Conservation (phyloP, 2,329 filamentous ascomycete species). For the Arthrobotrys sinensis region DNA sequence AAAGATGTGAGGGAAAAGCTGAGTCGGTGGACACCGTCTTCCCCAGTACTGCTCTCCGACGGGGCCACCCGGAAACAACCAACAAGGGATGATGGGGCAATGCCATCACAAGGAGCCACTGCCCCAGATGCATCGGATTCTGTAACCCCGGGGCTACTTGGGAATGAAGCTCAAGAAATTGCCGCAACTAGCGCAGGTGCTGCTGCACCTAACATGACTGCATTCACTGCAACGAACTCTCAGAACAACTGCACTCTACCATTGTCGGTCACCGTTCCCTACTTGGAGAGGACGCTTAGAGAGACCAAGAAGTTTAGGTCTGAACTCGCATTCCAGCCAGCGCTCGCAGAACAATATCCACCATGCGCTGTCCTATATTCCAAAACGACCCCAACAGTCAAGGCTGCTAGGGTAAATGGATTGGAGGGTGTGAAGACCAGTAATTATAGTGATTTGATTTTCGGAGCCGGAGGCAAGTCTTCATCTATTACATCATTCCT, state of each 20-base stretch:
- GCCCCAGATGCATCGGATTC: slow-evolving; percentile 64
- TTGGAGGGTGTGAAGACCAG: slow-evolving; percentile 83
- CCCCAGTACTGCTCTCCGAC: slow-evolving; percentile 49
- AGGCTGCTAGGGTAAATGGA: slow-evolving; percentile 81
- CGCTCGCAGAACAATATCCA: slow-evolving; percentile 79
- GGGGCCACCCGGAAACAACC: slow-evolving; percentile 46
- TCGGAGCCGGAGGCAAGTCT: slow-evolving; percentile 73
- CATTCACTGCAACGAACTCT: slow-evolving; percentile 23
- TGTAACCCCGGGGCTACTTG: slow-evolving; percentile 63
- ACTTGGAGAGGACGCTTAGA: slow-evolving; percentile 81
- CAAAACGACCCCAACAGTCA: slow-evolving; percentile 88
- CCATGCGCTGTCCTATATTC: slow-evolving; percentile 87
- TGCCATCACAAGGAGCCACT: slow-evolving; percentile 65
- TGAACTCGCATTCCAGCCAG: slow-evolving; percentile 76
- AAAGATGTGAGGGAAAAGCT: slow-evolving; percentile 51
- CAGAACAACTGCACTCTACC: slow-evolving; percentile 70
- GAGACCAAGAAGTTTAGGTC: slow-evolving; percentile 82
- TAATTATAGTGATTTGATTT: slow-evolving; percentile 87
- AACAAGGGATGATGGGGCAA: slow-evolving; percentile 56
- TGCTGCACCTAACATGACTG: slow-evolving; percentile 59
- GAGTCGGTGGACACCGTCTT: slow-evolving; percentile 50
- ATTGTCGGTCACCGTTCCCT: slow-evolving; percentile 73
- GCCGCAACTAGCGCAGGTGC: slow-evolving; percentile 56
- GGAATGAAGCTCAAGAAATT: slow-evolving; percentile 63
- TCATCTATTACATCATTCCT: background rate